Percentiles rank a stretch among this genome's conserved stretches.
Evolutionary conservation across 176 grass and related monocot species (phyloP).

Genomic region (Carex parvula): DNA sequence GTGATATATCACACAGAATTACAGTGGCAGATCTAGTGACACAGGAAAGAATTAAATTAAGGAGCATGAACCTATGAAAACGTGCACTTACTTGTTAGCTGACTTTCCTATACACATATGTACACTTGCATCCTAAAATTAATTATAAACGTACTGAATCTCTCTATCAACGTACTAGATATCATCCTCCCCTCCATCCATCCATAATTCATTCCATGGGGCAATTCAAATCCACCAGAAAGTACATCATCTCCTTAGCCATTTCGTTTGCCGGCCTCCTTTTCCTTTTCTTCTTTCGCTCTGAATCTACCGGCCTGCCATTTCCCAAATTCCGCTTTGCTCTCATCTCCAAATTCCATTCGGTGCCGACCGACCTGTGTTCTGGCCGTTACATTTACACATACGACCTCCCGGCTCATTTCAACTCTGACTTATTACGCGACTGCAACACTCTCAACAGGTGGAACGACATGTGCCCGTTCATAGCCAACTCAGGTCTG

Average conservation of each 20-base stretch:
- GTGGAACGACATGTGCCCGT: constrained; percentile 23
- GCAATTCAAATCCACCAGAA: background rate
- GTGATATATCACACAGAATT: too few relatives aligned
- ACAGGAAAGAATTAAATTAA: background rate
- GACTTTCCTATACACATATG: background rate
- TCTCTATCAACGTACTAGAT: too few relatives aligned
- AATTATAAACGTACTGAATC: too few relatives aligned
- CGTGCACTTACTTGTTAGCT: background rate
- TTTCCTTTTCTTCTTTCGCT: background rate
- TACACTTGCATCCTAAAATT: too few relatives aligned
- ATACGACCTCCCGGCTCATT: constrained; percentile 19
- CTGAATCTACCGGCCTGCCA: background rate
- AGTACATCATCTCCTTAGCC: constrained; percentile 2
- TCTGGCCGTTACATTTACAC: constrained; percentile 24
- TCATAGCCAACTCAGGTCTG: background rate
- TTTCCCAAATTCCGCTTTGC: background rate
- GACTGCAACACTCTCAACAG: background rate
- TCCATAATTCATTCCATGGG: background rate
- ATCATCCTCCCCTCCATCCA: background rate
- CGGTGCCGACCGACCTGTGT: background rate
- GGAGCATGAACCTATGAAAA: background rate
- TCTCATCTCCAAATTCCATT: background rate
- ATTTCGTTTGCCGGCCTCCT: background rate
- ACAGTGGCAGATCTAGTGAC: too few relatives aligned
- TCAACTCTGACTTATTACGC: constrained; percentile 1